Base-by-base conservation (phyloP, 2,329 filamentous ascomycete genomes). In the Pseudogymnoascus sp. region DNA sequence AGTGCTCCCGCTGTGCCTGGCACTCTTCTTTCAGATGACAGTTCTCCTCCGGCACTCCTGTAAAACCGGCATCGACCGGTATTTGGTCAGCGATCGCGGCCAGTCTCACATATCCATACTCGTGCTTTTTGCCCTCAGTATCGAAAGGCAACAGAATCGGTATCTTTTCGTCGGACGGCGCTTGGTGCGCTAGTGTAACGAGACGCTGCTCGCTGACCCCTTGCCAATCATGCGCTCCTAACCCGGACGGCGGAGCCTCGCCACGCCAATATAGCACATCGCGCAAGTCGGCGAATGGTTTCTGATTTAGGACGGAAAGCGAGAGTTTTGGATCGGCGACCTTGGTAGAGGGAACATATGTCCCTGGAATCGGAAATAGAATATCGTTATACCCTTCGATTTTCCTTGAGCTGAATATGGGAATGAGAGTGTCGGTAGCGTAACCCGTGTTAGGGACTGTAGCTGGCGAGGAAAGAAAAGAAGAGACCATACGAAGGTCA, bases 201-300 rank as follows among this genome's bases (percentile, higher is more conserved):
- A 87, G 81, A 8, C 84, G 78, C 61, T 85, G 83, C 5, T 83
- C 77, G 34, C 85, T 77, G 64, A 85, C 85, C 0, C 77, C 77
- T 16, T 76, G 77, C 83, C 84, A 87, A 32, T 78, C 80, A 4
- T 80, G 63, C 73, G 74, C 43, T n/a, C 79, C 75, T 50, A 75
- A 74, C 0, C 79, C 80, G 11, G 79, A 79, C 2, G 78, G 77
- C 16, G 58, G 58, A 9, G 61, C 64, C 6, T 77, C 75, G 6
- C 81, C 81, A 2, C 81, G 77, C 82, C 81, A 85, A 62, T 81
- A 78, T 38, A 83, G 69, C 22, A 68, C 72, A 57, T 82, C 77
- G 6, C 69, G 60, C 67, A 84, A 84, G 8, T 61, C 30, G 2
- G 18, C 34, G 37, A 63, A 67, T 80, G 28, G 47, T 54, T 32